Conservation (phyloP, 441 rosid genomes). For the Jatropha multifida region DNA sequence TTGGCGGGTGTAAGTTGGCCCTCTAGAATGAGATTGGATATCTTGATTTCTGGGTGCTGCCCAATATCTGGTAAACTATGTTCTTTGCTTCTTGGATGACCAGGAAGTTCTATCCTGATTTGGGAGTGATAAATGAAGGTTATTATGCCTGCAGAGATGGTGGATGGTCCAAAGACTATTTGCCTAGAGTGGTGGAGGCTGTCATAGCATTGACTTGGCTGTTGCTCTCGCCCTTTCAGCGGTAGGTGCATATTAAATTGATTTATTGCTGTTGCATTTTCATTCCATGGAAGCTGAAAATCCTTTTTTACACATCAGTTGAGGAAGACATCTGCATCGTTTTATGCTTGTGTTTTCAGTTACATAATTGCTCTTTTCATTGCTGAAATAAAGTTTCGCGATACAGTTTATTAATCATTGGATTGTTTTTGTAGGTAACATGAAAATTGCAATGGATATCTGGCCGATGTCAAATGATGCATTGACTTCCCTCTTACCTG, state of each 20-base stretch:
- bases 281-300: background rate
- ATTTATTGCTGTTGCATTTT: background rate
- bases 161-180: background rate
- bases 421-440: background rate
- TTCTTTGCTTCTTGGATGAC: background rate
- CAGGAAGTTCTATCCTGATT: background rate
- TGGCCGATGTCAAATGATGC: background rate
- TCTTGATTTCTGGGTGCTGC: background rate
- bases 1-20: background rate
- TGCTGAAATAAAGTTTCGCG: background rate
- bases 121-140: background rate
- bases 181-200: background rate
- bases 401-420: too few species aligned
- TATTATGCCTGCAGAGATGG: background rate
- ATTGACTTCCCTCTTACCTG: background rate
- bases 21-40: background rate
- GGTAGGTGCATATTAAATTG: background rate
- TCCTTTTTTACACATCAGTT: background rate
- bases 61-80: background rate
- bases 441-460: background rate
- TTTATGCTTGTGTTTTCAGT: background rate
- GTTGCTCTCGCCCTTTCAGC: background rate
- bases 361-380: background rate
- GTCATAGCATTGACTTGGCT: background rate
- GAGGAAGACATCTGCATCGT: background rate